Conservation (phyloP, 108 stramenopile species). For the Licmophora abbreviata region DNA sequence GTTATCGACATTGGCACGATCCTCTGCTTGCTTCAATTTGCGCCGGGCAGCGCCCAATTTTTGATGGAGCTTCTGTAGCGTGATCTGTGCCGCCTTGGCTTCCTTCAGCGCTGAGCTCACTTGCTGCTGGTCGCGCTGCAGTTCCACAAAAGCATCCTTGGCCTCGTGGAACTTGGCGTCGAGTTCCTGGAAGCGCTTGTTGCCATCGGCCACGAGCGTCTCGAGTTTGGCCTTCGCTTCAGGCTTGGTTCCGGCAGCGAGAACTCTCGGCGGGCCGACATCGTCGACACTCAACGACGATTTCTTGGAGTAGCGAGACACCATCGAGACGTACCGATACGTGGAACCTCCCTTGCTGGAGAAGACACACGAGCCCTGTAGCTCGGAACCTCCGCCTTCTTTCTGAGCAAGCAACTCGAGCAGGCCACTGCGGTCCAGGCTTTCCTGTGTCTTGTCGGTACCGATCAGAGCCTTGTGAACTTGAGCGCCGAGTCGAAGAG, state of each 20-base stretch:
- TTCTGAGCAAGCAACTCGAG: conserved; percentile 31
- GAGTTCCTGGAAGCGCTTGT: no score
- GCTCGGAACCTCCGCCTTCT: conserved; percentile 11
- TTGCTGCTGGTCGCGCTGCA: conserved; percentile 25
- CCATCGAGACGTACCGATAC: conserved; percentile 36
- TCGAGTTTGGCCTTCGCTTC: conserved; percentile 31
- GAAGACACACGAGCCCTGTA: conserved; percentile 4
- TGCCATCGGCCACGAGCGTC: conserved; percentile 22
- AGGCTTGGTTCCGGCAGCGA: conserved; percentile 52
- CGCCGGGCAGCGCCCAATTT: conserved; percentile 39
- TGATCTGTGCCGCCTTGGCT: conserved; percentile 24
- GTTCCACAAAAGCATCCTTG: conserved; percentile 15
- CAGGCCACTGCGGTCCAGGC: conserved; percentile 41
- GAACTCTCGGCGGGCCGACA: conserved; percentile 25
- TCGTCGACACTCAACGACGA: conserved; percentile 20
- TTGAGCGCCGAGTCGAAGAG: conserved; percentile 37
- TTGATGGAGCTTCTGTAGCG: conserved; percentile 12
- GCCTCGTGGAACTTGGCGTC: conserved; percentile 19
- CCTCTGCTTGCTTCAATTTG: conserved; percentile 49
- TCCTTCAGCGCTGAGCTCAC: conserved; percentile 13
- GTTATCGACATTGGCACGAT: conserved; percentile 39
- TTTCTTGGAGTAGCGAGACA: conserved; percentile 43
- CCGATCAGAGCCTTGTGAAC: conserved; percentile 76
- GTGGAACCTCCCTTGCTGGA: conserved; percentile 18
- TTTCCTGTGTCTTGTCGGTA: conserved; percentile 46